A percentile compares a stretch with the other conserved stretches of the same genome.
Conservation (phyloP, 2,329 filamentous ascomycete species). For the Sporothrix pallida region DNA sequence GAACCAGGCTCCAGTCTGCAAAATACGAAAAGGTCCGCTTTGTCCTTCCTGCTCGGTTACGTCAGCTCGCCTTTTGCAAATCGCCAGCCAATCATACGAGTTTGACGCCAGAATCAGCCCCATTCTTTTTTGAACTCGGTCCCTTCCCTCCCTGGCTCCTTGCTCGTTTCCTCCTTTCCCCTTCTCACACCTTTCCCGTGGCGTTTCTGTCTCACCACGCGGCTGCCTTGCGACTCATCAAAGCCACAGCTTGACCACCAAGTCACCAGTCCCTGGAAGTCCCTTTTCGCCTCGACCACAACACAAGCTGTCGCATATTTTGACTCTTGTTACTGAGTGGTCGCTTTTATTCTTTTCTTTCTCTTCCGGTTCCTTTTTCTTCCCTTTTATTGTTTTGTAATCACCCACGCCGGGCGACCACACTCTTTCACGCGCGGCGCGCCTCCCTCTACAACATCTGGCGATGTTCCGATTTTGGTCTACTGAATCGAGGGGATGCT, state of each 20-base stretch:
- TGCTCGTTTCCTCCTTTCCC: constrained; percentile 18
- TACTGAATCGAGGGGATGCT: constrained; percentile 63
- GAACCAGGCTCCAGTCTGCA: constrained; percentile 30
- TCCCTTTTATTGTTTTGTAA: not conserved
- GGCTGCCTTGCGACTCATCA: constrained; percentile 38
- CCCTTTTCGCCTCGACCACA: constrained; percentile 19
- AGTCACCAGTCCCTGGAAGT: constrained; percentile 29
- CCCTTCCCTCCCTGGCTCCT: constrained; percentile 1
- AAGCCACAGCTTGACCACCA: constrained; percentile 26
- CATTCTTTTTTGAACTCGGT: constrained; percentile 20
- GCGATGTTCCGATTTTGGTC: constrained; percentile 69
- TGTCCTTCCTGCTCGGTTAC: constrained; percentile 36
- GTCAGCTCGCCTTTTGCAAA: constrained; percentile 37
- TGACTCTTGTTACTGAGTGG: not conserved
- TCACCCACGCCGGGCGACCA: constrained; percentile 10
- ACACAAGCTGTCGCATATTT: not conserved
- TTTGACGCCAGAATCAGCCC: constrained; percentile 8
- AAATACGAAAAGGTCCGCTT: constrained; percentile 28
- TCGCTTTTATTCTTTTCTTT: constrained; percentile 2
- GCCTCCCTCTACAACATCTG: constrained; percentile 45
- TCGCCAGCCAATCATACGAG: constrained; percentile 38
- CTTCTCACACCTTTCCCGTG: constrained; percentile 28
- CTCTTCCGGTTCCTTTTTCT: constrained; percentile 25
- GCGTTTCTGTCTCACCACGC: constrained; percentile 35
- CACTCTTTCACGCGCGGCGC: constrained; percentile 30